Base-by-base conservation (phyloP, 1,284 basidiomycete species). In the Filobasidium uniguttulatum region DNA sequence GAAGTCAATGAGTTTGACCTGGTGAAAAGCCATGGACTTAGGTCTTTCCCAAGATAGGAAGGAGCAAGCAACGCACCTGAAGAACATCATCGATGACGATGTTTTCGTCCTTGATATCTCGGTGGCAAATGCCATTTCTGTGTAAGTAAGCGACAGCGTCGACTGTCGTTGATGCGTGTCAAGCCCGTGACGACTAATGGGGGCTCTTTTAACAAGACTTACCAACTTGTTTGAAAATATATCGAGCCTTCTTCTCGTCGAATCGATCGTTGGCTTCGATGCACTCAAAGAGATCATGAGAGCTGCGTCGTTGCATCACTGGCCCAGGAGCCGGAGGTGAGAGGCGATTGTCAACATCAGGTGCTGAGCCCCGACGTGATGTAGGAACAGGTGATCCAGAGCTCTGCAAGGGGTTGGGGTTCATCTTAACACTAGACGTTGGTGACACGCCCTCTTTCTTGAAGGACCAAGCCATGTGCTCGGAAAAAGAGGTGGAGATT, bases 101-200 rank as follows among this genome's bases (percentile, higher is more conserved):
- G 65, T 98, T 98, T 69, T 98, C 93, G 62, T 98, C 93, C 71
- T 98, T 98, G 69, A 98, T 82, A 64, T 98, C 94, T 54, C 93
- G 86, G 70, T 98, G 93, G 7, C 97, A 91, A 79, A 75, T 96
- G 51, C 87, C 88, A 61, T 85, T 87, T 17, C 79, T 75, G 67
- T 98, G 93, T 49, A 98, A 72, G 72, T 96, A 98, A 51, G 75
- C 77, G 54, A 96, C 71, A 2, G 88, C 90, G 67, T 96, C 91
- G 50, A 88, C 85, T 64, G 7, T n/a, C n/a, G n/a, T n/a, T n/a
- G n/a, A n/a, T n/a, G n/a, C n/a, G n/a, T n/a, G n/a, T 34, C 25
- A 46, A 26, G 17, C 23, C 14, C 26, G 20, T 26, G 9, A 14
- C 25, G 40, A 26, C 31, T 23, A 33, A 20, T 12, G 29, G 7